Evolutionary conservation across 345 rosid species (phyloP).

Genomic region (Populus simonii): DNA sequence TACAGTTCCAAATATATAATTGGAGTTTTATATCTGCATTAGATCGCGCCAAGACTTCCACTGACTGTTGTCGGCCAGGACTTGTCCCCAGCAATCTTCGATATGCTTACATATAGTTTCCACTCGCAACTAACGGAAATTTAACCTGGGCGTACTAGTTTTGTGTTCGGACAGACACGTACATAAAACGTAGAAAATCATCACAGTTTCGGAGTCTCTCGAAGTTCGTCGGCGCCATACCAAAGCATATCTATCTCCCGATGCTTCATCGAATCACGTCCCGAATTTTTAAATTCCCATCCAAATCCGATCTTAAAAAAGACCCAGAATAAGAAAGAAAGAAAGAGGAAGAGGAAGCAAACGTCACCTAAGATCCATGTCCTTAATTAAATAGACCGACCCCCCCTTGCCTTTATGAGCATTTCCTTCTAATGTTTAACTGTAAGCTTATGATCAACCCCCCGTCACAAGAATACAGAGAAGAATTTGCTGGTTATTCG

Average conservation of each 20-base stretch:
- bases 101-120: background rate
- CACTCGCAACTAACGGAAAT: background rate
- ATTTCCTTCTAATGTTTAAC: background rate
- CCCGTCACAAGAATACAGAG: background rate
- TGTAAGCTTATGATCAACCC: background rate
- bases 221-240: too few species aligned
- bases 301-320: too few species aligned
- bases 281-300: background rate
- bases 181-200: too few species aligned
- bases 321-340: too few species aligned
- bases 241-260: too few species aligned
- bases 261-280: background rate
- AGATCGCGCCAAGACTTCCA: background rate
- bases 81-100: too few species aligned
- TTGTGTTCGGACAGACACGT: background rate
- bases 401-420: background rate
- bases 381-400: conserved; percentile 15
- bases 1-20: background rate
- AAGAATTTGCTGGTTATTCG: background rate
- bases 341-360: background rate
- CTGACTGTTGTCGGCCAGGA: conserved; percentile 8
- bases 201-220: background rate
- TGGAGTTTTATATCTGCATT: background rate
- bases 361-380: background rate
- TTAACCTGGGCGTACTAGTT: background rate